Evolutionary conservation across 73 alveolate genomes (phyloP).

Genomic region (Paramecium bursaria): DNA sequence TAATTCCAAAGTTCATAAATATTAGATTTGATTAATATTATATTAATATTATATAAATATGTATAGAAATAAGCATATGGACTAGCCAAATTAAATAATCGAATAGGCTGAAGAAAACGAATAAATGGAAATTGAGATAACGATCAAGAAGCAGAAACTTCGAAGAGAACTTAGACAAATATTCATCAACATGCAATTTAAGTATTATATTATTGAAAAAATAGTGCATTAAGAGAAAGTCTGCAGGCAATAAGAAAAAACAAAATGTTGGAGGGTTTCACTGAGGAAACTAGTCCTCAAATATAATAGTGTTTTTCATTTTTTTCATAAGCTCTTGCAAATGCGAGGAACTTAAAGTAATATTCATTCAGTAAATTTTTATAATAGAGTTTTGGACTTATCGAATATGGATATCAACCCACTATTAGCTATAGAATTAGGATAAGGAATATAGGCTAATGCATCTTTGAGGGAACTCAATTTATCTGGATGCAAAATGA

Average conservation of each 20-base stretch:
- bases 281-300: slow-evolving; percentile 35
- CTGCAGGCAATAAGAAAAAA: neutral
- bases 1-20: too few relatives aligned
- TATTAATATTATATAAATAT: too few relatives aligned
- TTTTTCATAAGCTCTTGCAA: slow-evolving; percentile 23
- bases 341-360: slow-evolving; percentile 48
- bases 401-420: slow-evolving; percentile 48
- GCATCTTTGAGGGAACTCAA: slow-evolving; percentile 41
- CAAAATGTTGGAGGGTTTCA: slow-evolving; percentile 49
- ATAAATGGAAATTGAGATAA: too few relatives aligned
- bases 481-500: slow-evolving; percentile 48
- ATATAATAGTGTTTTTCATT: slow-evolving; percentile 41
- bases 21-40: too few relatives aligned
- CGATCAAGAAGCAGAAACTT: too few relatives aligned
- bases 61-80: too few relatives aligned
- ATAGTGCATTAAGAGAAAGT: slow-evolving; percentile 35
- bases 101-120: too few relatives aligned
- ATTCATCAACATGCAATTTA: too few relatives aligned
- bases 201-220: too few relatives aligned
- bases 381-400: slow-evolving; percentile 16
- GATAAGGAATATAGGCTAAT: slow-evolving; percentile 38
- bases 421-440: slow-evolving; percentile 41
- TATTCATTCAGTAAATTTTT: neutral
- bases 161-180: too few relatives aligned
- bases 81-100: too few relatives aligned